Base-by-base conservation (phyloP, 2,329 filamentous ascomycete species). In the Conoideocrella luteorostrata region DNA sequence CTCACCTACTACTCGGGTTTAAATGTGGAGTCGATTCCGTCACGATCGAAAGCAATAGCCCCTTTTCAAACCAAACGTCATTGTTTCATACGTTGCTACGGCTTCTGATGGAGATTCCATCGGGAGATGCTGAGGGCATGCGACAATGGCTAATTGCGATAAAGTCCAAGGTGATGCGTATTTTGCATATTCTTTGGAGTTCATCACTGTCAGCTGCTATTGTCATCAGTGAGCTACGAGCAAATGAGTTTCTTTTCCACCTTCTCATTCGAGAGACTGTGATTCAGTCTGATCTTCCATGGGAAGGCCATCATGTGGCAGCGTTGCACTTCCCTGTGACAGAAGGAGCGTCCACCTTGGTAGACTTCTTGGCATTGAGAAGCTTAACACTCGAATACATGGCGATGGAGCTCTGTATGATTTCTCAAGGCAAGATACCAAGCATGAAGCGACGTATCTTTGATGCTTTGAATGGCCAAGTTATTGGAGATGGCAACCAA, bases 1-100 rank as follows among this genome's bases (percentile, higher is more conserved):
- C 91, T 1, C 94, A 98, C 62, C 74, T 95, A 36, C 71, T 98
- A 2, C 78, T 98, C 5, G 93, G 93, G 0, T 96, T 98, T 61
- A 77, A 77, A 44, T 94, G 88, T 55, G 78, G 81, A 34, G 78
- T 84, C 28, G 82, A 81, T 49, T 75, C 76, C 9, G 70, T 97
- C 3, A 80, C 80, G 20, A 69, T 93, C 24, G 75, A 84, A 40
- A 67, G 80, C 1, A 77, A 81, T 22, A 78, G 88, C 38, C 66
- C 85, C 3, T 94, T 95, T 62, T 77, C 82, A 11, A 71, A 77
- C 13, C 77, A 80, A 12, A 76, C 75, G 17, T 91, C 93, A 1
- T 69, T 98, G 12, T 89, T 98, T 58, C 91, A 98, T 66, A 77
- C 80, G 9, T 75, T 97, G 39, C 68, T 95, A 39, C 74, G 78